Evolutionary conservation across 2,329 filamentous ascomycete species (phyloP), one percentile per base, ranked within the genome.

Genomic region (Penicillium corylophilum): DNA sequence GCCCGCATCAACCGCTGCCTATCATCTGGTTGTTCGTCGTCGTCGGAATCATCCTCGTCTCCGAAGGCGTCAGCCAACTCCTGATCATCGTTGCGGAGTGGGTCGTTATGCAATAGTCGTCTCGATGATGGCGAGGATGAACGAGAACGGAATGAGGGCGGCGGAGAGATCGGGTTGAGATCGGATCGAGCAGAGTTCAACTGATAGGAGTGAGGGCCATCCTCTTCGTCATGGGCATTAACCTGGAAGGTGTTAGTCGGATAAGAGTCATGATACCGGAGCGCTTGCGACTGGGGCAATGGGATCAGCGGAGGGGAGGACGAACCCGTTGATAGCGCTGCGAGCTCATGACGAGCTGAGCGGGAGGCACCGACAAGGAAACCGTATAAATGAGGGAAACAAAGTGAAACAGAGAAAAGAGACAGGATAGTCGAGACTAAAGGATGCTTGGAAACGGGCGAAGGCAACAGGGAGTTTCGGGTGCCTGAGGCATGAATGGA

Each of bases 41-140:
- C 86, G 57, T 88, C 87, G 31, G 78, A 80, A 55, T 87, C 89
- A 56, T 86, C 88, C 60, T 88, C 88, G 65, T 88, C 84, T 68
- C 90, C 93, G 71, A 99, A 99, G 1, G 94, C 91, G 69, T 97
- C 93, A 62, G 89, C 90, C 13, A 99, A 82, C n/a, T 89, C 87
- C 55, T 88, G 81, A 64, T 96, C 86, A 52, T 82, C 77, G 60
- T 73, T 75, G 48, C 71, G 67, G 50, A 77, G 71, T 35, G 78
- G 77, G 60, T 82, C 78, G 53, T 79, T 71, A 46, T 79, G 77
- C 71, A 78, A 79, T 75, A 74, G 74, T 48, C 77, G 79, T 55
- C 76, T 74, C 41, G 78, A 76, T 18, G 77, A 71, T 28, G 80
- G 82, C 31, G 89, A 92, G 1, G 90, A 90, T 28, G 87, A 80